Base-by-base conservation (phyloP, 352 stramenopile genomes). In the Globisporangium okanoganense region DNA sequence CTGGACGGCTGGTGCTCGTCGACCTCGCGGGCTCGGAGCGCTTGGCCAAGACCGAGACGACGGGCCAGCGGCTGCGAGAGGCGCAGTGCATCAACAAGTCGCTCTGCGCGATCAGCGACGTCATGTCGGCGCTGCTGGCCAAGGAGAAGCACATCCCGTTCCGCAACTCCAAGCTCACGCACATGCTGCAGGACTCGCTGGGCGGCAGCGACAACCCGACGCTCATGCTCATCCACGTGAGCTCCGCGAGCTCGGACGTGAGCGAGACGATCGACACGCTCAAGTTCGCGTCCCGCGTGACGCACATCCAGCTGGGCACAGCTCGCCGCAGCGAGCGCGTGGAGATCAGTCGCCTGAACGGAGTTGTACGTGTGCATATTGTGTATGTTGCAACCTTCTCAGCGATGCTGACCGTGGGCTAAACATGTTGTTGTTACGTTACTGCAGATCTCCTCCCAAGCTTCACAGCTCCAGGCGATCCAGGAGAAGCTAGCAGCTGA, bases 121-220 rank as follows among this genome's bases (percentile, higher is more conserved):
- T 95, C 8, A 62, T 94, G 36, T 65, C 75, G 8, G 78, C 85
- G 14, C 61, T 92, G 35, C 61, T 85, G 33, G 77, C 79, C 1
- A 90, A 89, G 65, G 83, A 95, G 22, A 91, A 92, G 25, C 83
- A 94, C 64, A 75, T 95, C 3, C 85, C 85, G 49, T 95, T 87
- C 56, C 73, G 87, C 13, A 94, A 95, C 56, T 89, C 82, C 12
- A 95, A 95, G 67, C 76, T 95, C 24, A 95, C 87, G 20, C 82
- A 93, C 60, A 59, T 95, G 61, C 67, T 95, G 29, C 86, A 94
- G 56, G 82, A 93, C 44, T 89, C 81, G 29, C 58, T 93, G 12
- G 75, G 76, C 9, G 71, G 64, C 14, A 43, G 66, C 2, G 57
- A 73, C 27, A 83, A 68, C 50, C 72, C 75, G 24, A 77, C 75